Evolutionary conservation across 371 early-diverging fungal genomes (phyloP), one percentile per base, ranked within the genome.

Genomic region (Synchytrium microbalum): DNA sequence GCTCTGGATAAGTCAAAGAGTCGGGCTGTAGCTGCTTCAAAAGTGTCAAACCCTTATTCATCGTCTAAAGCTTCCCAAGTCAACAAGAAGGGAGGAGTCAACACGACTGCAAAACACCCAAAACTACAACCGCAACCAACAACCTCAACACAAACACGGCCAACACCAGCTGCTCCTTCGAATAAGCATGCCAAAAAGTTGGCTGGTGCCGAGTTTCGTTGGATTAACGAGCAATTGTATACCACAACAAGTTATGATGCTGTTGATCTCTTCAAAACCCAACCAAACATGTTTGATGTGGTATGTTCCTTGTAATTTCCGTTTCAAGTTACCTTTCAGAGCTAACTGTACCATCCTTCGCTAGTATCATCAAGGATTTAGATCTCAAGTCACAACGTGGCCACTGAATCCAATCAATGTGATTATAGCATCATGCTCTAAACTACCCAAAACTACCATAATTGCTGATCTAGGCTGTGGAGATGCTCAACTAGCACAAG

Each of bases 401-500:
- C 99, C 99, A 0, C 81, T 76, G 29, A 97, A 99, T 72, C 99
- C 99, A 0, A 87, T 98, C 0, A 92, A 96, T 73, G 72, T 88
- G 1, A 85, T 95, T 67, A 87, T 96, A 58, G 70, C 78, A 1
- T 80, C 88, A 55, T 74, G 98, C 10, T 58, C 61, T 32, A 68
- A 71, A n/a, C 67, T 72, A 26, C 60, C 66, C 3, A 19, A 61
- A 24, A 59, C 56, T 14, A 65, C 65, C 16, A 73, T 88, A 1
- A 82, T 98, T 58, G 99, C 96, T 1, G 99, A 99, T 78, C 69
- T 99, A 69, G 99, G 99, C 0, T 99, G 99, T 71, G 99, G 99
- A 27, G 96, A 95, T 68, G 99, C 95, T 16, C 86, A 86, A 74
- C 81, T 99, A 67, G 90, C 95, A 0, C 79, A 84, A 57, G 79